Evolutionary conservation across 306 rosid genomes (phyloP), one percentile per base, ranked within the genome.

Genomic region (Cajanus cajan): DNA sequence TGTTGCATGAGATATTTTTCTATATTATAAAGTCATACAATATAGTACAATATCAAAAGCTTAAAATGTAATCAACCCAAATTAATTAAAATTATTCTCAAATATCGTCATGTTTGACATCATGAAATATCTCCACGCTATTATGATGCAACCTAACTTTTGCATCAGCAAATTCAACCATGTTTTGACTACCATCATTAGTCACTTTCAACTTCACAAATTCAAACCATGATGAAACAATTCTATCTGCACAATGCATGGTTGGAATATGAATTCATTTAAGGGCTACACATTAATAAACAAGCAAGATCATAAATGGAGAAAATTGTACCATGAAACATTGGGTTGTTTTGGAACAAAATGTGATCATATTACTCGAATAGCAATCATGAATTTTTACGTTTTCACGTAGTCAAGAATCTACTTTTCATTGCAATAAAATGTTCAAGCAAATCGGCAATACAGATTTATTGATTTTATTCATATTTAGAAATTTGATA

Each of bases 111-210:
- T 52, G 44, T 44, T 19, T 76, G 10, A 50, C 37, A 15, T 67
- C 64, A 48, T 16, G 16, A 50, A 63, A 21, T 50, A 65, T 65
- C 66, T 65, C 15, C 19, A 16, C n/a, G 40, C 57, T 54, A 78
- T 67, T 78, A 78, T 68, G 48, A 68, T 67, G 47, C 37, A 54
- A 67, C 44, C 59, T 7, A 67, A 21, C 76, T 68, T 78, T 65
- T 54, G 6, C 47, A 52, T 67, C 28, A 40, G 21, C 58, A 69
- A 25, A 54, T 51, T 67, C 55, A 0, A 70, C 68, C 54, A 67
- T 67, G 75, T 41, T 0, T 73, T 4, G 11, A 55, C 37, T 16
- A 51, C 36, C 47, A 73, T 73, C 77, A 72, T 72, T 36, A 54
- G 54, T 57, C 68, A 39, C 57, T 73, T 73, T 73, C 55, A 73